Conservation (phyloP, 305 asterid genomes). For the Rubia tinctorum region DNA sequence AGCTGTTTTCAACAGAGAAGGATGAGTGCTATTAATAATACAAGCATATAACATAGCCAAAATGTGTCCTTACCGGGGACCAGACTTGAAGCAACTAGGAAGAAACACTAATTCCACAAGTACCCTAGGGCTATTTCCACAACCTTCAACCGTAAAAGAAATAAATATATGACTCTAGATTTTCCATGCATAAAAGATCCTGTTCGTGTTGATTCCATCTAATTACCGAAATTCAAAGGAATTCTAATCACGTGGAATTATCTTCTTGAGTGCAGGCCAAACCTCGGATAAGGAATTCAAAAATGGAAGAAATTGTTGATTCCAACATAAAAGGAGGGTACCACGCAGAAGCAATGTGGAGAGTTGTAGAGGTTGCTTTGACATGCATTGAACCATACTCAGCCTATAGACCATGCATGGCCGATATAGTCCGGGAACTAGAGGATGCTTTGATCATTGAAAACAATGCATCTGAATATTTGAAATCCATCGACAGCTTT, state of each 20-base stretch:
- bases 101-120: background rate
- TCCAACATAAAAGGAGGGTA: conserved; percentile 41
- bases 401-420: conserved; percentile 68
- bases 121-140: conserved; percentile 7
- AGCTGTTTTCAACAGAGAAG: background rate
- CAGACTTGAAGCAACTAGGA: background rate
- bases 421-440: conserved; percentile 74
- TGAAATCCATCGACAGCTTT: conserved; percentile 67
- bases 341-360: conserved; percentile 64
- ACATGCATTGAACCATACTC: conserved; percentile 84
- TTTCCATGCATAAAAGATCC: background rate
- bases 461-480: conserved; percentile 64
- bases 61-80: background rate
- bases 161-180: background rate
- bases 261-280: conserved; percentile 50
- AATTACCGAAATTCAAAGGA: background rate
- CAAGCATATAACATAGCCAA: background rate
- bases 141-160: background rate
- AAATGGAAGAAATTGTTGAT: conserved; percentile 40
- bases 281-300: conserved; percentile 69
- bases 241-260: conserved; percentile 10
- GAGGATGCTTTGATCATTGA: conserved; percentile 81
- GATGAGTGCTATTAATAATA: background rate
- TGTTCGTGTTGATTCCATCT: background rate
- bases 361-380: conserved; percentile 85